Base-by-base conservation (phyloP, 352 stramenopile genomes). In the Pythium dissimile region DNA sequence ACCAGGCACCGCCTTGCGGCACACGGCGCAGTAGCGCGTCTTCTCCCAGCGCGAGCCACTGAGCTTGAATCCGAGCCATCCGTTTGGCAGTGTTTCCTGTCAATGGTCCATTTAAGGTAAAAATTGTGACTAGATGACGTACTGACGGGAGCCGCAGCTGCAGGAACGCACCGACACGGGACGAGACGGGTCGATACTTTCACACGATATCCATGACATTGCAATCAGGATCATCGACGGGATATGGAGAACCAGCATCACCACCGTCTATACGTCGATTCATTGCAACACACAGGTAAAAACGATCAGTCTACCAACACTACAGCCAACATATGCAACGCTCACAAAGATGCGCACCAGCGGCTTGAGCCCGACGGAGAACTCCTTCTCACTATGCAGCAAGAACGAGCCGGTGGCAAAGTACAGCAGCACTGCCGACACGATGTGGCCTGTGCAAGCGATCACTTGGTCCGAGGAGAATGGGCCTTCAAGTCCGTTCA, bases 391-490 rank as follows among this genome's bases (percentile, higher is more conserved):
- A 18, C 38, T 34, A 28, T 69, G 52, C 34, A 62, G 35, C 37
- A 71, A 15, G 20, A 71, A 54, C 11, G 38, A 49, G 12, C 56
- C 58, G 2, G 71, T 66, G 0, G 63, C 80, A 18, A 80, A 64
- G 56, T 84, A 88, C 49, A 94, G 87, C 44, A 74, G 77, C 18
- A 75, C 27, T 1, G 80, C 79, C 4, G 80, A 91, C 12, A 91
- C 32, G 28, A 72, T 64, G 49, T 95, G 85, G 12, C 83, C 81
- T 5, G 71, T 54, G 70, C 81, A 91, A 1, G 81, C 84, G 59
- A 92, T 74, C 37, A 89, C 70, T 48, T 95, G 85, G 50, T 95
- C 85, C 16, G 74, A 71, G n/a, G 85, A 89, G 45, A 76, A 86
- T 16, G 85, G 85, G 4, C 64, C 63, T 50, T 89, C 69, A 18